phyloP scores from a whole-genome alignment of 2,329 filamentous ascomycete species.

The Chrysosporium keratinophilum region DNA sequence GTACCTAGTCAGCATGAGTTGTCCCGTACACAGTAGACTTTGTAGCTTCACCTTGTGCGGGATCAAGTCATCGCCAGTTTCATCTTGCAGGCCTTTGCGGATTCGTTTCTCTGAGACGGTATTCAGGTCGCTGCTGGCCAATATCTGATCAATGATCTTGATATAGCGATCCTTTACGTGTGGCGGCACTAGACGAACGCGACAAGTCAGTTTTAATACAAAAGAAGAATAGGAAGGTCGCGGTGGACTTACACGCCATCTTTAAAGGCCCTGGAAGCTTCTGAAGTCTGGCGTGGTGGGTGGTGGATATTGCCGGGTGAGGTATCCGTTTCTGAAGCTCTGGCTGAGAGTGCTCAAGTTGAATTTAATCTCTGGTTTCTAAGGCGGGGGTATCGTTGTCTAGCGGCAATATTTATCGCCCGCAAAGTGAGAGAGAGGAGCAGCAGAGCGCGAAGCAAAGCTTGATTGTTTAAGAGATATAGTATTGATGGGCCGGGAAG shows the following conservation, averaged over 20 bases:
- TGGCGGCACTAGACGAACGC: constrained; percentile 35
- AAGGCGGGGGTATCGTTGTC: not conserved
- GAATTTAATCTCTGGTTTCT: not conserved
- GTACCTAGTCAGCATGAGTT: not conserved
- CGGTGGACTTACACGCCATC: constrained; percentile 13
- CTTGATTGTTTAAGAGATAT: not conserved
- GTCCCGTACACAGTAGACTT: not conserved
- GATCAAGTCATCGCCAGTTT: constrained; percentile 51
- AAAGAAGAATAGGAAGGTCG: not conserved
- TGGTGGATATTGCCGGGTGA: not conserved
- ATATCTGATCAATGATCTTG: constrained; percentile 53
- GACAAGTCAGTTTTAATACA: not conserved
- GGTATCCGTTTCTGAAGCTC: not conserved
- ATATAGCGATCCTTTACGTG: constrained; percentile 44
- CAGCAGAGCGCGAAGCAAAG: not conserved
- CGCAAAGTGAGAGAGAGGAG: not conserved
- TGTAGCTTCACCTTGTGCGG: constrained; percentile 47
- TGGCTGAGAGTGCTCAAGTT: not conserved
- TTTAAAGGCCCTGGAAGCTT: not conserved
- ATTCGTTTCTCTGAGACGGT: constrained; percentile 57
- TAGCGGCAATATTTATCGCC: not conserved
- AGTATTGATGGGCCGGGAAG: not conserved
- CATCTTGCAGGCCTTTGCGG: constrained; percentile 52
- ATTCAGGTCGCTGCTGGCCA: constrained; percentile 50
- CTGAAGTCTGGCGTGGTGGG: not conserved